phyloP scores from a whole-genome alignment of 139 green algal species.

The Mesostigma viride region DNA sequence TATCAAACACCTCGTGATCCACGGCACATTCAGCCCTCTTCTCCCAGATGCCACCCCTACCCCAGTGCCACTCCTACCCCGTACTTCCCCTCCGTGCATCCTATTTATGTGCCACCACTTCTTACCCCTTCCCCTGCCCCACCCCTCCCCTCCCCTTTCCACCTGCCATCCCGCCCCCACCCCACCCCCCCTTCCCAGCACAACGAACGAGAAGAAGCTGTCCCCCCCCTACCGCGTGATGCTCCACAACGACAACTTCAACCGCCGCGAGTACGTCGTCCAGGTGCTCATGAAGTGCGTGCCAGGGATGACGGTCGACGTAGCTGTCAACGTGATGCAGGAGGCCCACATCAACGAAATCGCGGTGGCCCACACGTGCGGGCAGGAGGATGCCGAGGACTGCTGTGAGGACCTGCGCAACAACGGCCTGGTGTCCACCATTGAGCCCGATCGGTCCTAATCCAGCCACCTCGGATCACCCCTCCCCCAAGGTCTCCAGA shows the following conservation, averaged over 20 bases:
- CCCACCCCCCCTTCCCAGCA: slow-evolving; percentile 27
- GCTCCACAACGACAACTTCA: slow-evolving; percentile 87
- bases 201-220: slow-evolving; percentile 39
- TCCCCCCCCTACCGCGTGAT: slow-evolving; percentile 70
- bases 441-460: slow-evolving; percentile 71
- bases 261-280: slow-evolving; percentile 84
- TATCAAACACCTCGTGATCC: too few relatives aligned
- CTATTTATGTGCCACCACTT: too few relatives aligned
- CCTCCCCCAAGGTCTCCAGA: too few relatives aligned
- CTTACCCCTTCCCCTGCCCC: too few relatives aligned
- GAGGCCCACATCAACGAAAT: slow-evolving; percentile 70
- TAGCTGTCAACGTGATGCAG: slow-evolving; percentile 78
- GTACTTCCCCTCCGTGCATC: too few relatives aligned
- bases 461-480: too few relatives aligned
- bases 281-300: slow-evolving; percentile 71
- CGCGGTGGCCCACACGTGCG: slow-evolving; percentile 61
- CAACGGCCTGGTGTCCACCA: slow-evolving; percentile 71
- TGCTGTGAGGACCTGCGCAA: slow-evolving; percentile 68
- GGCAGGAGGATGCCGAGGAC: slow-evolving; percentile 71
- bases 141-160: too few relatives aligned
- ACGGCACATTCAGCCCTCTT: too few relatives aligned
- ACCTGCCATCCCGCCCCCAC: too few relatives aligned
- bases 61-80: too few relatives aligned
- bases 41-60: too few relatives aligned
- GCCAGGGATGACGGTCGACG: slow-evolving; percentile 62